These are phyloP conservation scores for Ustilago lituana DNA, from an alignment of 1,284 basidiomycete genomes.

Conservation along the genomic window DNA sequence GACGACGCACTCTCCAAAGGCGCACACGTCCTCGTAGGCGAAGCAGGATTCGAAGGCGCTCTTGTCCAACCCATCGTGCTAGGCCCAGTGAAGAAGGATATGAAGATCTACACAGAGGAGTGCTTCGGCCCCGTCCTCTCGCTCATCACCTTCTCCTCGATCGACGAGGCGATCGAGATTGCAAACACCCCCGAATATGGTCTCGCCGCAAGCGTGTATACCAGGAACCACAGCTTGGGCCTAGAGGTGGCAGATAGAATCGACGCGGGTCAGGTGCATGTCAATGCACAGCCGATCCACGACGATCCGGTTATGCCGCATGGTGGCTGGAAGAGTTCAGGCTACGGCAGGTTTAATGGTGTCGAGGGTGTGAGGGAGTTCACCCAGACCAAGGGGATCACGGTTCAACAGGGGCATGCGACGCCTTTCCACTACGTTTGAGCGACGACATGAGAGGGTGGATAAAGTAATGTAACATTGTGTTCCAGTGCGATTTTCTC, in stretches of 20 bases:
- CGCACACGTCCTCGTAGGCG: constrained; percentile 72
- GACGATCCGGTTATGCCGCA: constrained; percentile 46
- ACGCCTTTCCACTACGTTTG: constrained; percentile 36
- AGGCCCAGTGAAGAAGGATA: constrained; percentile 70
- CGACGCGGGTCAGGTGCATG: constrained; percentile 61
- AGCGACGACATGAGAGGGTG: no score
- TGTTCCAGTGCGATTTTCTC: no score
- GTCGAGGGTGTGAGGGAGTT: constrained; percentile 88
- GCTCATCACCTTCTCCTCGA: constrained; percentile 79
- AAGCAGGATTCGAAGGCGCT: constrained; percentile 68
- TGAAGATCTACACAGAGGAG: constrained; percentile 70
- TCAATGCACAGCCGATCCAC: constrained; percentile 56
- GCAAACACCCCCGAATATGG: constrained; percentile 73
- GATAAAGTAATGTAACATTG: no score
- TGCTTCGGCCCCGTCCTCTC: constrained; percentile 86
- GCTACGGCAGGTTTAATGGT: constrained; percentile 70
- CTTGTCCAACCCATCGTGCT: constrained; percentile 74
- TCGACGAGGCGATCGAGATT: constrained; percentile 74
- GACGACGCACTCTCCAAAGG: constrained; percentile 72
- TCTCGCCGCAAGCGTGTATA: constrained; percentile 73
- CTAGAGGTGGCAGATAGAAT: constrained; percentile 72
- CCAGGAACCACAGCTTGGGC: constrained; percentile 70
- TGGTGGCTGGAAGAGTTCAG: constrained; percentile 78
- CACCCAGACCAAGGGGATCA: constrained; percentile 86
- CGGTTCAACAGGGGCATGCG: constrained; percentile 66